Evolutionary conservation across 148 eudicot species (phyloP).

Genomic region (Fagopyrum esculentum): DNA sequence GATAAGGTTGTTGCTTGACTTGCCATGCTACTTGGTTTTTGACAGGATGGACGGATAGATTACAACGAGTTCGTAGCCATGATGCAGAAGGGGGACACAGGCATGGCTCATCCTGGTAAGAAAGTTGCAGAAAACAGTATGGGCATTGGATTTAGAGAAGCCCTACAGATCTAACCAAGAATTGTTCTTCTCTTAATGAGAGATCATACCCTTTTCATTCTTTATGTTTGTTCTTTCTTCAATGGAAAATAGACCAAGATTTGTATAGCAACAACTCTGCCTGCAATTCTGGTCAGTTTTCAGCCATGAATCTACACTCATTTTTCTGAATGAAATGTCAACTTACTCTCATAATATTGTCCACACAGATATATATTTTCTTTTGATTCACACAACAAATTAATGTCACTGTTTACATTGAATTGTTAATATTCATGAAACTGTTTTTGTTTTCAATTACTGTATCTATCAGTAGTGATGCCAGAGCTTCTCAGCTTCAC

Average conservation of each 20-base stretch:
- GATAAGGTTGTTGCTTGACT: too few species aligned
- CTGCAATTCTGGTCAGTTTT: background rate
- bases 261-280: conserved; percentile 4
- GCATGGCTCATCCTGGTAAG: background rate
- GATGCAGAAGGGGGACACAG: conserved; percentile 22
- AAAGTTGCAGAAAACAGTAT: conserved; percentile 10
- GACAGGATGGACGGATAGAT: conserved; percentile 36
- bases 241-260: background rate
- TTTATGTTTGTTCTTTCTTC: background rate
- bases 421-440: background rate
- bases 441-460: background rate
- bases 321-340: background rate
- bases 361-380: conserved; percentile 5
- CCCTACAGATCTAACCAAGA: conserved; percentile 11
- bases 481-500: conserved; percentile 11
- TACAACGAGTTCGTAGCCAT: conserved; percentile 25
- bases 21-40: background rate
- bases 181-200: background rate
- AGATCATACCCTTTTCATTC: background rate
- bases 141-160: conserved; percentile 11
- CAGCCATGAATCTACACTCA: background rate
- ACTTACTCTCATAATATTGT: background rate
- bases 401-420: background rate
- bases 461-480: background rate
- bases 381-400: background rate